These are phyloP conservation scores for Rhizopus arrhizus DNA, from an alignment of 371 early-diverging fungal species.

Conservation along the genomic window DNA sequence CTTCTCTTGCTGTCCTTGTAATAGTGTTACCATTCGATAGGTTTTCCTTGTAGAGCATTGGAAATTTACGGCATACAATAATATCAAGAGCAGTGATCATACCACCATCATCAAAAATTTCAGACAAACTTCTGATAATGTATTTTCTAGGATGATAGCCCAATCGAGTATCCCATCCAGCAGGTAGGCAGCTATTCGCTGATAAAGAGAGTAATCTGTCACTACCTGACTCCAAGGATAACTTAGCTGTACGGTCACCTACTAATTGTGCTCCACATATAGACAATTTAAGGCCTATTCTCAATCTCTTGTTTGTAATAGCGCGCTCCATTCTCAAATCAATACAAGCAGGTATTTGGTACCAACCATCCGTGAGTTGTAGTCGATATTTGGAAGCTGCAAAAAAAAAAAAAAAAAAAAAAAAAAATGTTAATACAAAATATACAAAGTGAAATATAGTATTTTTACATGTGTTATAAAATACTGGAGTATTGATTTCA, in stretches of 20 bases:
- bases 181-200: constrained; percentile 67
- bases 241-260: constrained; percentile 39
- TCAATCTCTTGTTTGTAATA: constrained; percentile 45
- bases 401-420: neutral
- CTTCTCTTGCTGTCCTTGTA: constrained; percentile 61
- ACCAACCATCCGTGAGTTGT: constrained; percentile 83
- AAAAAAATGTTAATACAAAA: no score
- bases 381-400: constrained; percentile 31
- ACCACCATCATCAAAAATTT: constrained; percentile 67
- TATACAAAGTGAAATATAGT: no score
- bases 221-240: constrained; percentile 26
- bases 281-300: constrained; percentile 68
- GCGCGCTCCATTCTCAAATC: constrained; percentile 59
- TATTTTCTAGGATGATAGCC: constrained; percentile 58
- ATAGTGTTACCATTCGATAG: constrained; percentile 48
- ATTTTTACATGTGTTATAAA: constrained; percentile 21
- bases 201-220: constrained; percentile 41
- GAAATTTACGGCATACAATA: constrained; percentile 66
- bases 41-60: constrained; percentile 60
- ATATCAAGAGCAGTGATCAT: constrained; percentile 69
- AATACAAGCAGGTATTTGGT: constrained; percentile 59
- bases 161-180: constrained; percentile 70
- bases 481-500: constrained; percentile 6
- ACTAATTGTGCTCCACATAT: constrained; percentile 68
- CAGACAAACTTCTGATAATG: constrained; percentile 43